Evolutionary conservation across 2,329 filamentous ascomycete genomes (phyloP), one percentile per base, ranked within the genome.

Genomic region (Remersonia thermophila): DNA sequence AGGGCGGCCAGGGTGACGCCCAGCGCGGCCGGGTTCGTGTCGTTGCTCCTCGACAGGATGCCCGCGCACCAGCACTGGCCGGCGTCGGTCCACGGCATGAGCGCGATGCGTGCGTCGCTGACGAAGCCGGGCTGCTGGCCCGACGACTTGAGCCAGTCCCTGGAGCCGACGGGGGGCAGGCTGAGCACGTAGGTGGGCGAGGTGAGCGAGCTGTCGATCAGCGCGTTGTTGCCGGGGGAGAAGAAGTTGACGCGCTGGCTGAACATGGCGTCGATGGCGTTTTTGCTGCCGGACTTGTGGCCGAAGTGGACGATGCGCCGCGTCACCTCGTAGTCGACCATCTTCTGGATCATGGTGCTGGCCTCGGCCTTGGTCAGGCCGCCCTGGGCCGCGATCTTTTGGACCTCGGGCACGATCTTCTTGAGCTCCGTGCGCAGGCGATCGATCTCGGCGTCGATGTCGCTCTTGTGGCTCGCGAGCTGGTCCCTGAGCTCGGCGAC

Each of bases 41-140:
- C 51, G 9, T 58, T 57, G 12, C 60, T 58, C 11, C 54, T 55
- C 33, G 66, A 59, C 9, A 51, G 45, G 1, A 60, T 59, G 3
- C 63, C 67, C 4, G 80, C 77, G 55, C 89, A 96, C 82, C 85
- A 96, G 57, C 85, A 93, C 43, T 96, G 83, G 14, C 82, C 83
- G 25, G 80, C 70, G 33, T 93, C 83, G 8, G 77, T 64, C 85
- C 87, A 94, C 3, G 65, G 59, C 2, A 59, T 53, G 2, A 94
- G 65, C 1, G 81, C 84, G 20, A 0, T 65, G 40, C 8, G 27
- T 29, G 7, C 14, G n/a, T 61, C 50, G 0, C 69, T 66, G 1
- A 66, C 59, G 43, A 47, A 50, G 25, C 38, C 38, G 14, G 35
- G 40, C n/a, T n/a, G 5, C n/a, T 27, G 11, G 46, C 49, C 10